These are phyloP conservation scores for Nakazawaea peltata DNA, from an alignment of 805 yeast genomes.

Conservation along the genomic window DNA sequence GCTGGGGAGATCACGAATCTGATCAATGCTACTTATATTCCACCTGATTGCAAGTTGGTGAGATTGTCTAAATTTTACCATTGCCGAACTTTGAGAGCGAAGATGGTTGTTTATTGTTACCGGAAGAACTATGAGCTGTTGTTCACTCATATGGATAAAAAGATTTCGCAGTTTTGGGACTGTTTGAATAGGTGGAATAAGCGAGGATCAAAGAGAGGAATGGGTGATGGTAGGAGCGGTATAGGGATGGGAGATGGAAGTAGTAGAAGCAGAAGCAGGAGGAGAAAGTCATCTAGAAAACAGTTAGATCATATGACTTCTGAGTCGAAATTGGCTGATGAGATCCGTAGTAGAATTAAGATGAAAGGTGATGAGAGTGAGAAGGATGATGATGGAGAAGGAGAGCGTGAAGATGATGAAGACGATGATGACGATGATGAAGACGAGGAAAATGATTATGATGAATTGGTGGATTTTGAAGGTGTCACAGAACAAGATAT, in stretches of 20 bases:
- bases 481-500: neutral
- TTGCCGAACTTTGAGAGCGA: constrained; percentile 4
- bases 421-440: constrained; percentile 1
- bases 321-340: too few species aligned
- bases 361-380: too few species aligned
- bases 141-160: constrained; percentile 3
- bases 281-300: too few species aligned
- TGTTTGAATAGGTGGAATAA: constrained; percentile 3
- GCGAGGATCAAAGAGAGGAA: neutral
- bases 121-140: constrained; percentile 5
- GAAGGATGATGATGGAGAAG: neutral
- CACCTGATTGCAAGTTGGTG: constrained; percentile 1
- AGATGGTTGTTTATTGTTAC: constrained; percentile 3
- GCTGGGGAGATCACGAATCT: constrained; percentile 5
- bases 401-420: neutral
- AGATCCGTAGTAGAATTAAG: too few species aligned
- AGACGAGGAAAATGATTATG: neutral
- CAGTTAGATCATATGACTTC: too few species aligned
- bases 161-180: constrained; percentile 2
- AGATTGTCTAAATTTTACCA: constrained; percentile 2
- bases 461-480: neutral
- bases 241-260: too few species aligned
- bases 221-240: too few species aligned
- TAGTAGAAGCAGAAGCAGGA: too few species aligned
- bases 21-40: constrained; percentile 3